These are phyloP conservation scores for Silene uniflora DNA, from an alignment of 148 eudicot species.

Conservation along the genomic window DNA sequence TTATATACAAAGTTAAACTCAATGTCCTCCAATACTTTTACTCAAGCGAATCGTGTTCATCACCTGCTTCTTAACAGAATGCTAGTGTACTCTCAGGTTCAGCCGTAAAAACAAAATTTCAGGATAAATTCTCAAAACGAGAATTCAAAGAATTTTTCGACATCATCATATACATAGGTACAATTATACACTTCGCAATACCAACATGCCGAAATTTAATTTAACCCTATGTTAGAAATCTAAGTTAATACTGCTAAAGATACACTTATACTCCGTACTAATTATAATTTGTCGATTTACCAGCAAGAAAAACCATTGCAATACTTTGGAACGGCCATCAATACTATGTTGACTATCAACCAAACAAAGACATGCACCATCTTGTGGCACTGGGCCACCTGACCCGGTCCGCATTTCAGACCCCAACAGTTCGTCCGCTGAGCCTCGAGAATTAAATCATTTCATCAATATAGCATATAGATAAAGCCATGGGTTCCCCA, in stretches of 20 bases:
- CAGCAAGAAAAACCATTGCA: conserved; percentile 11
- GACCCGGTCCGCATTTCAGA: conserved; percentile 5
- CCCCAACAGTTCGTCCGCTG: conserved; percentile 13
- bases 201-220: conserved; percentile 5
- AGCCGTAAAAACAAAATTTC: not conserved
- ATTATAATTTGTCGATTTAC: conserved; percentile 3
- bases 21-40: not conserved
- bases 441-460: conserved; percentile 17
- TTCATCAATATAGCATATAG: not conserved
- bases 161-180: conserved; percentile 14
- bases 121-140: not conserved
- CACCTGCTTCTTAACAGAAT: not conserved
- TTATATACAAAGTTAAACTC: not conserved
- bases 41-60: not conserved
- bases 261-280: not conserved
- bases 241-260: conserved; percentile 8
- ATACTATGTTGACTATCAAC: conserved; percentile 30
- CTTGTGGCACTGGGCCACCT: conserved; percentile 9
- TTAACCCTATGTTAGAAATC: conserved; percentile 12
- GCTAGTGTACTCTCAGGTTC: not conserved
- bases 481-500: not conserved
- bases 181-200: conserved; percentile 5
- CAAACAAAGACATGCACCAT: conserved; percentile 28
- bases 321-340: not conserved
- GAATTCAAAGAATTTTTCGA: not conserved